phyloP scores from a whole-genome alignment of 768 basidiomycete species.

The Gloeophyllum trabeum region DNA sequence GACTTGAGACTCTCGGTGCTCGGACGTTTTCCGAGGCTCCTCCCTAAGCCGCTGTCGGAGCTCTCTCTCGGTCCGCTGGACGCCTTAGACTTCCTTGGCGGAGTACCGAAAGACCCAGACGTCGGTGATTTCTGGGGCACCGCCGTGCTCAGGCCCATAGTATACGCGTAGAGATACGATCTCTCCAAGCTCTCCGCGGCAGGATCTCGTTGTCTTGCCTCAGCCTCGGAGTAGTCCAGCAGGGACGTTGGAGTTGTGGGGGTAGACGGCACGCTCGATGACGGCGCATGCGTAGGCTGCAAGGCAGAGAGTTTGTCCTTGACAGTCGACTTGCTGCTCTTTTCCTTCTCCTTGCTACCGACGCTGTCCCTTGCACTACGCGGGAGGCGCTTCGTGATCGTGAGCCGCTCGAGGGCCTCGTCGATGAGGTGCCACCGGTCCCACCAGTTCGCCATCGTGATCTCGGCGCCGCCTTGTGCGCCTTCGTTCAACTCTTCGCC shows the following conservation, averaged over 20 bases:
- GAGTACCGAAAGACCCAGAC: too few relatives aligned
- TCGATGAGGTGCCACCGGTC: constrained; percentile 61
- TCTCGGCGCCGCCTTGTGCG: constrained; percentile 46
- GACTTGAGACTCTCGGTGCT: constrained; percentile 26
- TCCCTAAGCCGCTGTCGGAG: too few relatives aligned
- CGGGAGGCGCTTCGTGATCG: constrained; percentile 16
- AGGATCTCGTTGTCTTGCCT: too few relatives aligned
- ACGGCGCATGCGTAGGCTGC: background rate
- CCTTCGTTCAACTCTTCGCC: constrained; percentile 28
- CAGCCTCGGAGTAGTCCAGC: too few relatives aligned
- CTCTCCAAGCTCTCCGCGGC: too few relatives aligned
- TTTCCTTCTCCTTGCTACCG: background rate
- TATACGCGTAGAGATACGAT: too few relatives aligned
- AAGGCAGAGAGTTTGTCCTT: background rate
- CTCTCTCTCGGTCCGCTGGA: too few relatives aligned
- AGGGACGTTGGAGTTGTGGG: background rate
- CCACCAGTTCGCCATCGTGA: constrained; percentile 67
- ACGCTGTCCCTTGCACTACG: background rate
- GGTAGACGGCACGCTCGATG: background rate
- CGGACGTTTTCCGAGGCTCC: constrained; percentile 12
- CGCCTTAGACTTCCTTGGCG: too few relatives aligned
- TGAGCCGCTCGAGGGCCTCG: constrained; percentile 26
- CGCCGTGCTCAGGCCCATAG: too few relatives aligned
- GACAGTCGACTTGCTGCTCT: background rate
- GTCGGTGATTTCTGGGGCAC: too few relatives aligned